These are phyloP conservation scores for Rhododendron henanense DNA, from an alignment of 148 eudicot genomes.

Conservation along the genomic window DNA sequence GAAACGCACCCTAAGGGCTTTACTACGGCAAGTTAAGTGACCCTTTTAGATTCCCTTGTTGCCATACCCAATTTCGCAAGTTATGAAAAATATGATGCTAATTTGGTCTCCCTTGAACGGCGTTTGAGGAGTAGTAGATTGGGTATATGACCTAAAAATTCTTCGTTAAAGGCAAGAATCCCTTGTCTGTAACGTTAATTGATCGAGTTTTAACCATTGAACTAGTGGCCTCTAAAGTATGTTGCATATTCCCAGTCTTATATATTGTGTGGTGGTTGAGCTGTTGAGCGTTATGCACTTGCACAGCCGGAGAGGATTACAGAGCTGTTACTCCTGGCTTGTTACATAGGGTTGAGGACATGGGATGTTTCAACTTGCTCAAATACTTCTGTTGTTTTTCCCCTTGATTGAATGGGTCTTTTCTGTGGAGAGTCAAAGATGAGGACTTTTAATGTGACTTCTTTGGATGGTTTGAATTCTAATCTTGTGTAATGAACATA, in stretches of 20 bases:
- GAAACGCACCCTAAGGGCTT: neutral
- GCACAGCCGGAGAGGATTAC: neutral
- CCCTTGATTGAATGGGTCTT: neutral
- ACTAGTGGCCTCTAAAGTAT: neutral
- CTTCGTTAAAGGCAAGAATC: neutral
- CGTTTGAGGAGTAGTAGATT: neutral
- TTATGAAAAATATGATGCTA: neutral
- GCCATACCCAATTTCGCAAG: neutral
- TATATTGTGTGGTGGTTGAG: neutral
- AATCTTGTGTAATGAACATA: neutral
- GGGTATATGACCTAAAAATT: neutral
- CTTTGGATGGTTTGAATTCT: neutral
- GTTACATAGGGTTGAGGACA: neutral
- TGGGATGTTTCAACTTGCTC: neutral
- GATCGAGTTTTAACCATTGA: neutral
- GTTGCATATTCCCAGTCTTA: neutral
- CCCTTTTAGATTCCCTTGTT: neutral
- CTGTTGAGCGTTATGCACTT: neutral
- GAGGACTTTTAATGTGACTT: neutral
- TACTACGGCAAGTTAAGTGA: neutral
- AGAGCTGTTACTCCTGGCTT: neutral
- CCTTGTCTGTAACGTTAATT: neutral
- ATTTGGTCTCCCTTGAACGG: neutral
- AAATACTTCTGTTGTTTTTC: neutral
- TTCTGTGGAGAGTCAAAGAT: neutral